A percentile compares a stretch with the other conserved stretches of the same genome.
Evolutionary conservation across 495 filamentous ascomycete genomes (phyloP).

Genomic region (Neurospora sp.): DNA sequence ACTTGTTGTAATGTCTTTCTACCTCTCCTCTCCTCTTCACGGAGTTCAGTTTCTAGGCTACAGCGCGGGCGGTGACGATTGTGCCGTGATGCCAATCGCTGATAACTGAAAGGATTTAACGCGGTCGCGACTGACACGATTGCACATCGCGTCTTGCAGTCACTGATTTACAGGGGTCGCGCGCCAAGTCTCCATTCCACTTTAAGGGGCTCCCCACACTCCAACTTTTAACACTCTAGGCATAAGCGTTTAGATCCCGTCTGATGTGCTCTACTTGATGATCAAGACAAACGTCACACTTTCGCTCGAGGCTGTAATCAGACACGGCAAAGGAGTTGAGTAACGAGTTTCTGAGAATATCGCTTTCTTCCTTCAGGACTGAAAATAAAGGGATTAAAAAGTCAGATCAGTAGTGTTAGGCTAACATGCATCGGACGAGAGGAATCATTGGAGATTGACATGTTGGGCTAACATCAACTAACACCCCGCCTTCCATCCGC

Average conservation of each 20-base stretch:
- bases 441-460: too few relatives aligned
- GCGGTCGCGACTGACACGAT: not conserved
- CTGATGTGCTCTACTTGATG: not conserved
- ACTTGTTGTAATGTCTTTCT: not conserved
- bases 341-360: not conserved
- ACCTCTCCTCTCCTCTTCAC: not conserved
- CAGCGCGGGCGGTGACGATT: not conserved
- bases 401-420: not conserved
- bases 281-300: not conserved
- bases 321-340: not conserved
- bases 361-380: not conserved
- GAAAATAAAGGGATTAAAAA: not conserved
- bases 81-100: not conserved
- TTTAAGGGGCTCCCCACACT: not conserved
- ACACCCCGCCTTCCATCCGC: not conserved
- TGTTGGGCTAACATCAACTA: not conserved
- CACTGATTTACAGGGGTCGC: not conserved
- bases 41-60: not conserved
- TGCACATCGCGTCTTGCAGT: not conserved
- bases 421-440: not conserved
- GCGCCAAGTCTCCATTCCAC: not conserved
- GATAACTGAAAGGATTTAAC: not conserved
- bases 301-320: not conserved
- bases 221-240: not conserved
- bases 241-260: not conserved